Conservation (phyloP, 1,139 yeast species). For the Sugiyamaella xylanicola region DNA sequence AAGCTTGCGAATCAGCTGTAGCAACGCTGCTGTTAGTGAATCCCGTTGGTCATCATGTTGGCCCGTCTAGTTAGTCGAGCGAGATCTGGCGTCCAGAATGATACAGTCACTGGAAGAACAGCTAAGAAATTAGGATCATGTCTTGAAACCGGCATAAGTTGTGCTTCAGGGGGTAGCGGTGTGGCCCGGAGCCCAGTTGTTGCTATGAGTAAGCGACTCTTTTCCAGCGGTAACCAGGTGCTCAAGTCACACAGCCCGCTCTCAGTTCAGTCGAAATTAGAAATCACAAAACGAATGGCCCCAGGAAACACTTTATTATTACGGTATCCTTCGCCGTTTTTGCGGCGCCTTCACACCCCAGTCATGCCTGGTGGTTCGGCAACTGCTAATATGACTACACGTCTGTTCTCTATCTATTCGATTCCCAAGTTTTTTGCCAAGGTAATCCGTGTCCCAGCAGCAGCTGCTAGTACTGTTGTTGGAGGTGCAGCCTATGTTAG, state of each 20-base stretch:
- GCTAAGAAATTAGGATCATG: too few species aligned
- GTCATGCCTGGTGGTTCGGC: neutral
- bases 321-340: slow-evolving; percentile 5
- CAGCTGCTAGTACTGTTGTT: slow-evolving; percentile 86
- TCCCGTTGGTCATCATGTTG: neutral
- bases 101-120: too few species aligned
- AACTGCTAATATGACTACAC: slow-evolving; percentile 1
- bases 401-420: slow-evolving; percentile 27
- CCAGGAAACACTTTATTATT: slow-evolving; percentile 3
- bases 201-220: neutral
- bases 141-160: too few species aligned
- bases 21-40: too few species aligned
- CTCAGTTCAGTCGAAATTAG: slow-evolving; percentile 1
- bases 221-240: neutral
- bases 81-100: neutral
- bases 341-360: slow-evolving; percentile 1
- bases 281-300: neutral
- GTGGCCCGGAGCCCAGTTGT: neutral
- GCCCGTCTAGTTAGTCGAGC: neutral
- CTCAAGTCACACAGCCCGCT: neutral
- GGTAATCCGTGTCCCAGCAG: slow-evolving; percentile 60
- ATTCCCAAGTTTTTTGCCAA: slow-evolving; percentile 56
- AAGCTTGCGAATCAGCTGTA: too few species aligned
- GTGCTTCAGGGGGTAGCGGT: neutral
- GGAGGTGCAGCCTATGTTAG: slow-evolving; percentile 94